phyloP scores from a whole-genome alignment of 805 yeast species.

The Schwanniomyces occidentalis region DNA sequence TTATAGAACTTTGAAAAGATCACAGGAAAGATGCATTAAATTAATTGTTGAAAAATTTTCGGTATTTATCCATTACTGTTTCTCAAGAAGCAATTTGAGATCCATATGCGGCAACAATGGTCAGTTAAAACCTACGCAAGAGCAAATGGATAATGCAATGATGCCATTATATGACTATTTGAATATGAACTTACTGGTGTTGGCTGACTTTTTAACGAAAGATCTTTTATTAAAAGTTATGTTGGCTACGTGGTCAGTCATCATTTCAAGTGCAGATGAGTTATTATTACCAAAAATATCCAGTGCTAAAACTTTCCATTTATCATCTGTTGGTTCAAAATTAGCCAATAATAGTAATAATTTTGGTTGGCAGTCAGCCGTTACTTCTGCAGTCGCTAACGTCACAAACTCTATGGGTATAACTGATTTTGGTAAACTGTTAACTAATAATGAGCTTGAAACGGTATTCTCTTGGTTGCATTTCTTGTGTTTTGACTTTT shows the following conservation, averaged over 20 bases:
- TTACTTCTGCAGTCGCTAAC: constrained; percentile 50
- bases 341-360: constrained; percentile 11
- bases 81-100: constrained; percentile 59
- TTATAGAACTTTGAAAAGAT: constrained; percentile 60
- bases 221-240: constrained; percentile 62
- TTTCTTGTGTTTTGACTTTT: constrained; percentile 66
- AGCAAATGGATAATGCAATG: constrained; percentile 61
- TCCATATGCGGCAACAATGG: constrained; percentile 56
- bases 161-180: constrained; percentile 73
- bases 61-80: constrained; percentile 55
- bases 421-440: constrained; percentile 53
- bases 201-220: constrained; percentile 59
- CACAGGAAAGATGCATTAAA: constrained; percentile 66
- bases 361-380: constrained; percentile 44
- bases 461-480: constrained; percentile 71
- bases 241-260: constrained; percentile 78
- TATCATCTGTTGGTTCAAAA: constrained; percentile 22
- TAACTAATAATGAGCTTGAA: constrained; percentile 62
- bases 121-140: constrained; percentile 39
- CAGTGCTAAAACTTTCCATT: constrained; percentile 35
- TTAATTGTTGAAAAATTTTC: constrained; percentile 74
- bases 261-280: constrained; percentile 66
- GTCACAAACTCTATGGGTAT: constrained; percentile 44
- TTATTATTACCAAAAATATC: constrained; percentile 73
- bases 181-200: constrained; percentile 63